Percentiles rank a stretch among this genome's conserved stretches.
These are phyloP conservation scores for Boletus coccyginus DNA, from an alignment of 768 basidiomycete genomes.

Conservation along the genomic window DNA sequence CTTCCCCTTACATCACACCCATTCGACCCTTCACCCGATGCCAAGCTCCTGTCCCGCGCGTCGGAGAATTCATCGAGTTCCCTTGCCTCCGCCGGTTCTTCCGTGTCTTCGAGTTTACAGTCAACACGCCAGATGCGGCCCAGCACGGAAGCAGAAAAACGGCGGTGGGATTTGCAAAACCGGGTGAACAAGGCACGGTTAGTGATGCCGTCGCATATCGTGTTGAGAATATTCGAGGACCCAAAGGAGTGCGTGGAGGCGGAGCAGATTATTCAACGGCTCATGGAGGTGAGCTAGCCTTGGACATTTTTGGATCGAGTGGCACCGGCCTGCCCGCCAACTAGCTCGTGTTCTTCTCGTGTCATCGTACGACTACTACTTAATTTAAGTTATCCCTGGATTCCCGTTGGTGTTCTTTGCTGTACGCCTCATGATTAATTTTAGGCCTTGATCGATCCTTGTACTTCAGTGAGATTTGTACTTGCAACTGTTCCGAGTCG, in stretches of 20 bases:
- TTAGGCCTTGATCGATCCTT: neutral
- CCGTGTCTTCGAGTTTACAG: slow-evolving; percentile 15
- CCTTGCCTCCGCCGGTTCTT: slow-evolving; percentile 18
- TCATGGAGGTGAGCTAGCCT: slow-evolving; percentile 1
- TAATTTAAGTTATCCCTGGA: neutral
- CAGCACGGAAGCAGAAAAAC: slow-evolving; percentile 55
- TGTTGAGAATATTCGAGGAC: slow-evolving; percentile 63
- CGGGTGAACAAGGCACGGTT: slow-evolving; percentile 62
- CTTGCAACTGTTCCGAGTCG: too few species aligned
- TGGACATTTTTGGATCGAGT: neutral
- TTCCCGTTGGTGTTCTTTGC: neutral
- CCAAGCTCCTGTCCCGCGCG: slow-evolving; percentile 1
- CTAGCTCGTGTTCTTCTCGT: neutral
- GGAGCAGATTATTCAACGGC: slow-evolving; percentile 36
- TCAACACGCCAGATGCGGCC: slow-evolving; percentile 11
- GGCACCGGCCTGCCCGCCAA: neutral
- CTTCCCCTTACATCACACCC: slow-evolving; percentile 15
- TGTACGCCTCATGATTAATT: neutral
- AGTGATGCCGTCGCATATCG: slow-evolving; percentile 54
- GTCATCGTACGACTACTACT: neutral
- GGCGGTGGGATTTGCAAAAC: slow-evolving; percentile 55
- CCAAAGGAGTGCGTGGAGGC: slow-evolving; percentile 71
- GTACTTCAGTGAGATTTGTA: neutral
- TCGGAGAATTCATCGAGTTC: slow-evolving; percentile 31
- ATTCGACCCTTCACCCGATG: slow-evolving; percentile 11